Evolutionary conservation across 345 rosid genomes (phyloP).

Genomic region (Murraya koenigii): DNA sequence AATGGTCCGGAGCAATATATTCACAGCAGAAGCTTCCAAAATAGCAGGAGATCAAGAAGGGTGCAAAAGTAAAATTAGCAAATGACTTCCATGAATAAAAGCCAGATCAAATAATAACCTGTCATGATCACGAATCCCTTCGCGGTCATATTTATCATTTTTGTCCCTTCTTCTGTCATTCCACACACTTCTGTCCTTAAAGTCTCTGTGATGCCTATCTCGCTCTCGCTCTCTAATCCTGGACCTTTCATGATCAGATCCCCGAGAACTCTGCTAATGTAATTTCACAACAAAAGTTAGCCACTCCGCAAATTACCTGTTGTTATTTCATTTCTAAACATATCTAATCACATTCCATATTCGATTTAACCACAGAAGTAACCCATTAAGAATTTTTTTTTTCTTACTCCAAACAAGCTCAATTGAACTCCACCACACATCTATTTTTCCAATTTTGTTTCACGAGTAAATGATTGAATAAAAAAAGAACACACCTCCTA

Average conservation of each 20-base stretch:
- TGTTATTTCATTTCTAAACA: background rate
- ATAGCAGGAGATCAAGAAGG: background rate
- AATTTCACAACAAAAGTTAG: conserved; percentile 10
- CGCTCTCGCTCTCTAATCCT: conserved; percentile 14
- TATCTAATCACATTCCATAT: background rate
- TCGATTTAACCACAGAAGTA: background rate
- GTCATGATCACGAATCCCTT: conserved; percentile 6
- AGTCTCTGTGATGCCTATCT: conserved; percentile 11
- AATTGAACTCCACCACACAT: background rate
- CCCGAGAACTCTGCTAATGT: conserved; percentile 10
- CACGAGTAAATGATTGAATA: too few relatives aligned
- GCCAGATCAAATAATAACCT: conserved; percentile 16
- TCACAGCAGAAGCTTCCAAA: background rate
- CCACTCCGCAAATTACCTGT: background rate
- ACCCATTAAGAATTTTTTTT: background rate
- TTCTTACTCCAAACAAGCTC: background rate
- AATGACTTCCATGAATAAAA: background rate
- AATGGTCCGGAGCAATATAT: background rate
- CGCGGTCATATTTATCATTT: conserved; percentile 10
- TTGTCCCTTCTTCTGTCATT: conserved; percentile 20
- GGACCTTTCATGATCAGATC: conserved; percentile 21
- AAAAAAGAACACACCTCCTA: too few relatives aligned
- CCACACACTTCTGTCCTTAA: conserved; percentile 12
- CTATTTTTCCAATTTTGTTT: background rate
- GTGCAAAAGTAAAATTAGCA: too few relatives aligned